Base-by-base conservation (phyloP, 139 green algal species). In the Chlorella vulgaris region DNA sequence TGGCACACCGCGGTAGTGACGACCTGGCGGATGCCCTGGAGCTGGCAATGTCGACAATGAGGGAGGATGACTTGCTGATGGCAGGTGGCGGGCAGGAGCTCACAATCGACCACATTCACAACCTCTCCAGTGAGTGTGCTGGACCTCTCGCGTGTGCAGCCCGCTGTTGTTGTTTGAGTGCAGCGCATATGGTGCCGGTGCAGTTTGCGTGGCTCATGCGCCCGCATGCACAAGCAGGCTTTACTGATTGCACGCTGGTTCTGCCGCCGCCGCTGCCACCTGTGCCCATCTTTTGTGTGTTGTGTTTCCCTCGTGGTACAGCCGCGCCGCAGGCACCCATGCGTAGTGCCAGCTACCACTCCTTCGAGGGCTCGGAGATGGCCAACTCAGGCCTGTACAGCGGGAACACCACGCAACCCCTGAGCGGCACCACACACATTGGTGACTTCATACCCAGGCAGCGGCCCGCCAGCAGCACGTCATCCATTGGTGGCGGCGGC, bases 81-180 rank as follows among this genome's bases (percentile, higher is more conserved):
- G 60, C 36, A 24, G 68, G 68, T 7, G 51, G 53, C 4, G 79
- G 31, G 1, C 35, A 74, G 28, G 83, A 85, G 36, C 29, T 88
- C 31, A 86, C 84, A 4, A 83, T 88, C 1, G 80, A 85, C 33
- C 53, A 88, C 40, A 88, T 88, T 19, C 80, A 86, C 38, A 83
- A 43, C 74, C 74, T 88, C 22, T 81, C 84, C 5, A 83, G 84
- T 88, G 42, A 69, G 84, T 13, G 69, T 0, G 26, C 7, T 55
- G 31, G 19, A 15, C 22, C 5, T 8, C 15, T 65, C 5, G 18
- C 55, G 47, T 55, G 47, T 55, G 10, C 47, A 24, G 15, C 13
- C 47, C 47, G 47, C 10, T 55, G 47, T n/a, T n/a, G n/a, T n/a
- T n/a, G n/a, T n/a, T n/a, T n/a, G n/a, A n/a, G n/a, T n/a, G n/a